Evolutionary conservation across 192 early-diverging fungal genomes (phyloP).

Genomic region (Geranomyces michiganensis): DNA sequence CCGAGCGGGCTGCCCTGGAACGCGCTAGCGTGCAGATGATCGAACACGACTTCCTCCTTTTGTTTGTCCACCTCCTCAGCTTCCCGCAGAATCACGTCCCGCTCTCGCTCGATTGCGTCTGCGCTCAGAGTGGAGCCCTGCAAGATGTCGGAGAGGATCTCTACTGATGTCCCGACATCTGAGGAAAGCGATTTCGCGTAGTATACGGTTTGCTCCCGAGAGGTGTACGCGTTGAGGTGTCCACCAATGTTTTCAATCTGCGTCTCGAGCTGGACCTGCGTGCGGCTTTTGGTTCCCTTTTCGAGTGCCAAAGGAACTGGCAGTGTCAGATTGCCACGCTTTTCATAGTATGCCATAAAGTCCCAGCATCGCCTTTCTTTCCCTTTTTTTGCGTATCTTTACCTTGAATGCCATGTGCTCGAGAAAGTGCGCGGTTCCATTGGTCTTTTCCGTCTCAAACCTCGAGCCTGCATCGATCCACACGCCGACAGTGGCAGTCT

Average conservation of each 20-base stretch:
- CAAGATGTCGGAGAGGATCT: constrained; percentile 93
- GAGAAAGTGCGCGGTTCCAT: constrained; percentile 96
- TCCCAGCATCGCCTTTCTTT: too few relatives aligned
- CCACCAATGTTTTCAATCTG: constrained; percentile 98
- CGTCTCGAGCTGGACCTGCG: constrained; percentile 89
- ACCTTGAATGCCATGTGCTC: constrained; percentile 99
- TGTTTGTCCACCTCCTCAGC: constrained; percentile 86
- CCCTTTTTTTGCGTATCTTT: not conserved
- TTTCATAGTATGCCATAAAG: too few relatives aligned
- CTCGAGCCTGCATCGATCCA: constrained; percentile 66
- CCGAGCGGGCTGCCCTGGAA: constrained; percentile 90
- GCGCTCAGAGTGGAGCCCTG: constrained; percentile 84
- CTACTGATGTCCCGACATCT: constrained; percentile 87
- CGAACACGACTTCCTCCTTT: constrained; percentile 98
- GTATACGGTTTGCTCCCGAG: constrained; percentile 98
- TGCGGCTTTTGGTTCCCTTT: constrained; percentile 87
- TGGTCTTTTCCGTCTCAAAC: constrained; percentile 72
- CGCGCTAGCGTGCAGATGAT: constrained; percentile 94
- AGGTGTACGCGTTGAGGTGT: constrained; percentile 98
- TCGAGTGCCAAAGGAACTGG: not conserved
- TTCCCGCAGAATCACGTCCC: constrained; percentile 96
- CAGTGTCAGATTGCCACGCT: too few relatives aligned
- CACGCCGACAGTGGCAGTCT: constrained; percentile 65
- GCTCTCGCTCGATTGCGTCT: constrained; percentile 92
- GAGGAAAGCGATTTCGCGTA: constrained; percentile 92